Conservation (phyloP, 2,329 filamentous ascomycete species). For the Epichloe gansuensis region DNA sequence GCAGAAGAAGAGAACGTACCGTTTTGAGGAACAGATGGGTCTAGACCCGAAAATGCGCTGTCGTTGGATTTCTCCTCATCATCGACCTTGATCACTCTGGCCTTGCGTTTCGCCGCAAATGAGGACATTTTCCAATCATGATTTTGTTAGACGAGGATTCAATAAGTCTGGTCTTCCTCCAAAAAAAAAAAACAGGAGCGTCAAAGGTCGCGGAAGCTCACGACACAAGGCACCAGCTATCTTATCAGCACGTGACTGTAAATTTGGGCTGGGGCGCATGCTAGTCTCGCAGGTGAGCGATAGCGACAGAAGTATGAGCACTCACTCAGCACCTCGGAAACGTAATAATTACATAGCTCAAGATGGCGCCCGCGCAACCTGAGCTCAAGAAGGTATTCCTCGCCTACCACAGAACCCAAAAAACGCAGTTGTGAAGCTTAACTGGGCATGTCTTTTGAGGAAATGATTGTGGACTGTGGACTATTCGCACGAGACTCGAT, state of each 20-base stretch:
- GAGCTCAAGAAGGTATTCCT: slow-evolving; percentile 84
- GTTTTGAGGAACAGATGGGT: slow-evolving; percentile 17
- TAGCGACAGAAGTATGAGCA: slow-evolving; percentile 14
- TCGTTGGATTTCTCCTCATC: slow-evolving; percentile 45
- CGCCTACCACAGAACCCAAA: not conserved
- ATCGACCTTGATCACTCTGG: slow-evolving; percentile 60
- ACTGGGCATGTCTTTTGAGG: not conserved
- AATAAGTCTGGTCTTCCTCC: not conserved
- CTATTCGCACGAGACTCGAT: not conserved
- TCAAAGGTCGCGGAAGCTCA: not conserved
- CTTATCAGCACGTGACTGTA: slow-evolving; percentile 37
- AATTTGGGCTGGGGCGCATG: slow-evolving; percentile 10
- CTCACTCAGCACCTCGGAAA: slow-evolving; percentile 4
- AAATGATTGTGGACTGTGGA: not conserved
- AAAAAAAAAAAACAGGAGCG: not conserved
- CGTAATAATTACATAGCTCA: slow-evolving; percentile 25
- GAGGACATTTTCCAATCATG: slow-evolving; percentile 32
- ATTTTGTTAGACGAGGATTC: not conserved
- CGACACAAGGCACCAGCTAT: slow-evolving; percentile 14
- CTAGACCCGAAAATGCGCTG: slow-evolving; percentile 9
- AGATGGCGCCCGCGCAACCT: slow-evolving; percentile 96
- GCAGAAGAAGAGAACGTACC: slow-evolving; percentile 21
- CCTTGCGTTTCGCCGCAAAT: slow-evolving; percentile 50
- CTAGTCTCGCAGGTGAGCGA: slow-evolving; percentile 13
- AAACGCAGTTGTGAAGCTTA: not conserved